phyloP scores from a whole-genome alignment of 2,329 filamentous ascomycete species.

The Endoconidiophora polonica region DNA sequence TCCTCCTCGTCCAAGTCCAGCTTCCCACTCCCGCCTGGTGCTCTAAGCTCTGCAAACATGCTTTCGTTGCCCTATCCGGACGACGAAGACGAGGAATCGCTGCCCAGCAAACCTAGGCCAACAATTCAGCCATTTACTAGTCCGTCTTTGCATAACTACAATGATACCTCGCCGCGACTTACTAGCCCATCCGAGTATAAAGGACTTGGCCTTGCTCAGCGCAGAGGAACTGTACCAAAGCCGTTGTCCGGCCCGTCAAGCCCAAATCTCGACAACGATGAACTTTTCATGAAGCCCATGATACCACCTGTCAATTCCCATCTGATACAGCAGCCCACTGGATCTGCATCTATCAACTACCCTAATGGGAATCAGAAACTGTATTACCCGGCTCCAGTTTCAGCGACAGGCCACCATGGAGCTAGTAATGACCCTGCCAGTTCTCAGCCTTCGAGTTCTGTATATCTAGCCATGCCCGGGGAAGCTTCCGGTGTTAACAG shows the following conservation, averaged over 20 bases:
- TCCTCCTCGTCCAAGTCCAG: conserved; percentile 30
- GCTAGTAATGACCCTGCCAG: not conserved
- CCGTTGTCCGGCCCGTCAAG: conserved; percentile 70
- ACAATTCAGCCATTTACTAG: conserved; percentile 25
- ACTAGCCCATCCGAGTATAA: conserved; percentile 38
- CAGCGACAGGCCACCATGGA: not conserved
- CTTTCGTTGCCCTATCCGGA: conserved; percentile 51
- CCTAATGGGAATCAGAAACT: conserved; percentile 33
- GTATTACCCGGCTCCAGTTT: conserved; percentile 42
- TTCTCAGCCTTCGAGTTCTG: conserved; percentile 6
- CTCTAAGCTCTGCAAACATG: conserved; percentile 50
- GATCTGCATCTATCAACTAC: conserved; percentile 15
- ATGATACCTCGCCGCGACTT: conserved; percentile 37
- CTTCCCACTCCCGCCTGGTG: conserved; percentile 49
- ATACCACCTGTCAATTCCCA: conserved; percentile 26
- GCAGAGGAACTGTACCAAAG: conserved; percentile 66
- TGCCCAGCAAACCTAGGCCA: conserved; percentile 18
- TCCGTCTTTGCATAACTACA: conserved; percentile 29
- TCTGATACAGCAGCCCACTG: not conserved
- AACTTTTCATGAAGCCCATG: conserved; percentile 57
- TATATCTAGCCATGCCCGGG: conserved; percentile 24
- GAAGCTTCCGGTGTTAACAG: conserved; percentile 38
- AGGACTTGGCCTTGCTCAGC: conserved; percentile 55
- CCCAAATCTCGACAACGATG: conserved; percentile 57
- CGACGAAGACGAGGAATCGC: conserved; percentile 47